Percentiles rank a stretch among this genome's conserved stretches.
Conservation (phyloP, 495 filamentous ascomycete genomes). For the Xylaria cubensis region DNA sequence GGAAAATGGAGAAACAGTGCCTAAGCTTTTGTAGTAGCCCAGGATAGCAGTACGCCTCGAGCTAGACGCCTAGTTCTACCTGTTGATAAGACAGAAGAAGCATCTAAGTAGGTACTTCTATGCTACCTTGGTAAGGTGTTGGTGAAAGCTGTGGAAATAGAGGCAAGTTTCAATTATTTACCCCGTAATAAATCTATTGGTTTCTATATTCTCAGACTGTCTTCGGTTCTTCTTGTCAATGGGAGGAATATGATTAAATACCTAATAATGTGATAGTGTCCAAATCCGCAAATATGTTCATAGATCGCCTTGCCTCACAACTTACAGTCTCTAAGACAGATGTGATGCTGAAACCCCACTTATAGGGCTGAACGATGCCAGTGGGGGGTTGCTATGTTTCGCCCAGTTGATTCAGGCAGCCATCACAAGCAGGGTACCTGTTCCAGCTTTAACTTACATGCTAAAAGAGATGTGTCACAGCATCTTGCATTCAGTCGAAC, state of each 20-base stretch:
- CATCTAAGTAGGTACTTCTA: too few relatives aligned
- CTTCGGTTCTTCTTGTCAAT: neutral
- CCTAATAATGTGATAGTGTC: neutral
- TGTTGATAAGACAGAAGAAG: neutral
- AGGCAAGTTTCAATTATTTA: neutral
- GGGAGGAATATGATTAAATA: neutral
- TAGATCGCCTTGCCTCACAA: neutral
- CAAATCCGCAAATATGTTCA: neutral
- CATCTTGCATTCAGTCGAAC: too few relatives aligned
- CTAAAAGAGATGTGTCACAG: too few relatives aligned
- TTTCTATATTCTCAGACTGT: neutral
- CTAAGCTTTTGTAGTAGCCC: neutral
- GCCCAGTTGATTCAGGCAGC: too few relatives aligned
- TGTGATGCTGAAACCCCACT: slow-evolving; percentile 5
- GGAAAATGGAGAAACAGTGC: neutral
- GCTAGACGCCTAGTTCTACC: neutral
- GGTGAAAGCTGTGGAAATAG: neutral
- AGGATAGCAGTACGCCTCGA: too few relatives aligned
- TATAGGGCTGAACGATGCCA: slow-evolving; percentile 22
- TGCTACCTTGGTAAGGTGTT: neutral
- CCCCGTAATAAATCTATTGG: neutral
- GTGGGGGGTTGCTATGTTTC: neutral
- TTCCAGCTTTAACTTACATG: too few relatives aligned
- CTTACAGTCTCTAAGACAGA: neutral
- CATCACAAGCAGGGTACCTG: too few relatives aligned